These are phyloP conservation scores for Paraconiothyrium sp. DNA, from an alignment of 2,329 filamentous ascomycete species.

Conservation along the genomic window DNA sequence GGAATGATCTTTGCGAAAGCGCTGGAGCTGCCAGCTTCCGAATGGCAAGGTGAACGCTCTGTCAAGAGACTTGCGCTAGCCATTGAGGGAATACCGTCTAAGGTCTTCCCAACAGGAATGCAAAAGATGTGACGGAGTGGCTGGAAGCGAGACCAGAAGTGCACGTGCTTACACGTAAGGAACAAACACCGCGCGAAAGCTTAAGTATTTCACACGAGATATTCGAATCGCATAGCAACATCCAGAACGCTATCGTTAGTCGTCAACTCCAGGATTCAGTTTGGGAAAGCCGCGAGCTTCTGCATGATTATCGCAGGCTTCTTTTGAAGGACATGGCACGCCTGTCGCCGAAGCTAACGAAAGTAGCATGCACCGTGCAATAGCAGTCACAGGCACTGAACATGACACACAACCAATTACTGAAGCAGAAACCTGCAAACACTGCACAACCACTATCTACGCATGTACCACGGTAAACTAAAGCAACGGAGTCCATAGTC, in stretches of 20 bases:
- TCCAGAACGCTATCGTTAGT: not conserved
- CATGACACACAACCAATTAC: not conserved
- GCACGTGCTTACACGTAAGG: not conserved
- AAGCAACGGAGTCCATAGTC: not conserved
- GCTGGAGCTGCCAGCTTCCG: conserved; percentile 52
- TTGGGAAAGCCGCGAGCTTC: not conserved
- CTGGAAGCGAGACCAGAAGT: conserved; percentile 33
- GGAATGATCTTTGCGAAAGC: conserved; percentile 45
- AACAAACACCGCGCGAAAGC: not conserved
- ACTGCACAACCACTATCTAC: not conserved
- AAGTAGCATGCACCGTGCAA: not conserved
- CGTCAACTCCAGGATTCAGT: not conserved
- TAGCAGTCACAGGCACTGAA: not conserved
- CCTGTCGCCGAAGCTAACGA: not conserved
- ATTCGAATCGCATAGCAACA: not conserved
- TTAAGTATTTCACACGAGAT: not conserved
- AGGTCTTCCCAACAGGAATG: conserved; percentile 53
- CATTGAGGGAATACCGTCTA: conserved; percentile 51
- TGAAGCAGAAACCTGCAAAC: not conserved
- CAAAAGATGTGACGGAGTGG: conserved; percentile 51
- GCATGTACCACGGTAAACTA: too few relatives aligned
- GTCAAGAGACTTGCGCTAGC: conserved; percentile 53
- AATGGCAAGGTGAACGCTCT: conserved; percentile 49
- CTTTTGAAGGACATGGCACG: not conserved
- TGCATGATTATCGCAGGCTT: not conserved